phyloP scores from a whole-genome alignment of 2,329 filamentous ascomycete genomes.

The Myriosclerotinia duriaeana region DNA sequence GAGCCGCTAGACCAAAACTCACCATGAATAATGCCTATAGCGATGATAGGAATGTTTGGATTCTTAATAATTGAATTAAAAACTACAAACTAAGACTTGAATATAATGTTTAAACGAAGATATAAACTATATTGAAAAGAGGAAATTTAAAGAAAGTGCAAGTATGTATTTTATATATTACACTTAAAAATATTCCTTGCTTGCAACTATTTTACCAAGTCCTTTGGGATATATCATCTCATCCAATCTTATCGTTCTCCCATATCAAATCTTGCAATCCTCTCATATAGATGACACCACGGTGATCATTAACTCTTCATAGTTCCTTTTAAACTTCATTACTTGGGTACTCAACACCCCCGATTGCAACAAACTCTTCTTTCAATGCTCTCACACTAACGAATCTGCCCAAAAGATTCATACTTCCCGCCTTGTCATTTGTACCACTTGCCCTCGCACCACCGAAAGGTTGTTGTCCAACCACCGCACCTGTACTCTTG shows the following conservation, averaged over 20 bases:
- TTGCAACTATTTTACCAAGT: background rate
- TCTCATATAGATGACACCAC: background rate
- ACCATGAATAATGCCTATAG: no score
- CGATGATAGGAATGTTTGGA: no score
- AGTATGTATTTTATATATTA: background rate
- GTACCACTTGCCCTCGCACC: constrained; percentile 67
- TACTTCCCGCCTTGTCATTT: constrained; percentile 70
- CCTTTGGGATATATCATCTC: background rate
- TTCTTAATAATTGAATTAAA: no score
- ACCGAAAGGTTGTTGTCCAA: constrained; percentile 71
- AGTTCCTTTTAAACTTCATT: constrained; percentile 51
- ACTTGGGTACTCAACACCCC: constrained; percentile 66
- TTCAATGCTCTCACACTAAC: constrained; percentile 67
- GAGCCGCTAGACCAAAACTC: no score
- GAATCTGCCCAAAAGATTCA: constrained; percentile 62
- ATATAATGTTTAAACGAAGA: no score
- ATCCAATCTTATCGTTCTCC: background rate
- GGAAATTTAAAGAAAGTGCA: no score
- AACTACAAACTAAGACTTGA: no score
- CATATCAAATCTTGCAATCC: background rate
- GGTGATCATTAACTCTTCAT: background rate
- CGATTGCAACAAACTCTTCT: constrained; percentile 69
- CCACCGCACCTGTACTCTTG: constrained; percentile 73
- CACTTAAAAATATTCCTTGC: background rate
- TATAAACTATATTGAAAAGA: no score